Conservation (phyloP, 2,329 filamentous ascomycete genomes). For the Aspergillus ochraceus region DNA sequence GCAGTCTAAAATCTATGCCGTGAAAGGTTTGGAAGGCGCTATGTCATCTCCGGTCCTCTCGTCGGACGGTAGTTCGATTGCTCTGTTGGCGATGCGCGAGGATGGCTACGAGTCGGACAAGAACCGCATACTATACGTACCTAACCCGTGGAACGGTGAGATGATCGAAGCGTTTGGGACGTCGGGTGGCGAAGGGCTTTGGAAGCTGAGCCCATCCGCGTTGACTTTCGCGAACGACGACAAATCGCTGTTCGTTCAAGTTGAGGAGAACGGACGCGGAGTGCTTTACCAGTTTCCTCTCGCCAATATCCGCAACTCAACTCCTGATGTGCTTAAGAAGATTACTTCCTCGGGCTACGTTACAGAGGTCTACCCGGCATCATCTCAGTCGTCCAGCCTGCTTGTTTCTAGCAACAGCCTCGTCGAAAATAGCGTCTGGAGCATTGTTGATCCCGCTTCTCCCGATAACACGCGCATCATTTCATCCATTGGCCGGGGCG, state of each 20-base stretch:
- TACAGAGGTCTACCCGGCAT: constrained; percentile 38
- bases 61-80: constrained; percentile 45
- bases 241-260: constrained; percentile 41
- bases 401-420: constrained; percentile 46
- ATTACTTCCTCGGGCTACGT: constrained; percentile 44
- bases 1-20: constrained; percentile 33
- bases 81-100: constrained; percentile 44
- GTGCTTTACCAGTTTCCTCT: constrained; percentile 44
- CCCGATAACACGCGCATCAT: constrained; percentile 32
- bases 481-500: constrained; percentile 39
- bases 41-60: constrained; percentile 48
- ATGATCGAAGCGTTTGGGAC: constrained; percentile 41
- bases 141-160: constrained; percentile 42
- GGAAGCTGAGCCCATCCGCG: constrained; percentile 43
- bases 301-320: constrained; percentile 28
- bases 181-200: constrained; percentile 39
- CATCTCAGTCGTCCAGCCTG: constrained; percentile 36
- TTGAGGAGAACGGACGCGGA: constrained; percentile 44
- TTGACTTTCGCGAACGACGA: constrained; percentile 45
- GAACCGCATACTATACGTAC: constrained; percentile 45
- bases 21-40: constrained; percentile 41
- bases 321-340: constrained; percentile 34
- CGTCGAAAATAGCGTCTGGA: constrained; percentile 47
- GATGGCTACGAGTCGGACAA: constrained; percentile 51
- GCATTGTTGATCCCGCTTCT: constrained; percentile 38